A percentile compares a stretch with the other conserved stretches of the same genome.
These are phyloP conservation scores for Epicoccum sorghinum DNA, from an alignment of 2,329 filamentous ascomycete genomes.

Conservation along the genomic window DNA sequence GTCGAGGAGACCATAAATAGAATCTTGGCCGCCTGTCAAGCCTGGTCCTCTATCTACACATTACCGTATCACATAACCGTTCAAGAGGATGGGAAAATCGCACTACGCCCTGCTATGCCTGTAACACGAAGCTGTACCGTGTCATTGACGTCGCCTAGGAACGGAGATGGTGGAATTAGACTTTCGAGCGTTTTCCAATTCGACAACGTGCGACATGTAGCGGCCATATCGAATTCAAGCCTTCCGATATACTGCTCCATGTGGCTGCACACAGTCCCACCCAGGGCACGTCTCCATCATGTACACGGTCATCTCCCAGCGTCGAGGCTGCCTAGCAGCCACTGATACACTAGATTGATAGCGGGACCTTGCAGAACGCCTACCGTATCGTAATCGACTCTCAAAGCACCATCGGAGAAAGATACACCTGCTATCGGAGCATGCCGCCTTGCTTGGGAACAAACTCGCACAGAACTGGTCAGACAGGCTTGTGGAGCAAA, in stretches of 20 bases:
- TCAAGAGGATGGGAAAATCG: too few species aligned
- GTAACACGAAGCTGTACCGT: neutral
- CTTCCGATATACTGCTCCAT: neutral
- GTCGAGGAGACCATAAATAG: too few species aligned
- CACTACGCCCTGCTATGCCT: too few species aligned
- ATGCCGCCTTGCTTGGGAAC: constrained; percentile 19
- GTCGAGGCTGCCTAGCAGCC: neutral
- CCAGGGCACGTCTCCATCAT: neutral
- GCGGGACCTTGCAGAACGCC: constrained; percentile 9
- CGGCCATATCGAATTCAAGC: constrained; percentile 28
- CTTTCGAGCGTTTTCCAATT: neutral
- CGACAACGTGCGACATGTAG: constrained; percentile 13
- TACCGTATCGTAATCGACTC: constrained; percentile 3
- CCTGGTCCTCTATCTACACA: too few species aligned
- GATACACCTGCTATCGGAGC: constrained; percentile 16
- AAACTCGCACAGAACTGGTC: constrained; percentile 4
- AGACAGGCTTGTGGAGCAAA: neutral
- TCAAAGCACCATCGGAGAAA: constrained; percentile 9
- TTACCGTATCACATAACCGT: too few species aligned
- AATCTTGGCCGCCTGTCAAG: too few species aligned
- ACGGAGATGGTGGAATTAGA: neutral
- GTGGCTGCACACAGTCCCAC: neutral
- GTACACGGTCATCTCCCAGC: neutral
- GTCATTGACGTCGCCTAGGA: neutral
- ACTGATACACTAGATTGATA: neutral